Percentiles rank a stretch among this genome's conserved stretches.
These are phyloP conservation scores for Salvia hispanica DNA, from an alignment of 257 asterid species.

Conservation along the genomic window DNA sequence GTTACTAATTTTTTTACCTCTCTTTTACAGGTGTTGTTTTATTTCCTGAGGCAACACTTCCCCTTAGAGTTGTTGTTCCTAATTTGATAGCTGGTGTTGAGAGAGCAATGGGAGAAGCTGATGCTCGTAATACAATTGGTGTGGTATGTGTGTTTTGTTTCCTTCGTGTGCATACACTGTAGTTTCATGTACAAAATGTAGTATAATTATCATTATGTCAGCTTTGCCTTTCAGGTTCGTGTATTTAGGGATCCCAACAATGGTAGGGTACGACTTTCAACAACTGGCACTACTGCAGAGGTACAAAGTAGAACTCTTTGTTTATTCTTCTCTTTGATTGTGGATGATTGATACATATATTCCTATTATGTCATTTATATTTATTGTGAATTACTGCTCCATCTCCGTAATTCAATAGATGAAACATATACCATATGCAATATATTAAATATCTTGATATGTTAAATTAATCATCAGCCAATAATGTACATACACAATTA, in stretches of 20 bases:
- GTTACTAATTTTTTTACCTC: conserved; percentile 22
- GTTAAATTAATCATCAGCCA: background rate
- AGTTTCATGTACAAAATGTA: conserved; percentile 19
- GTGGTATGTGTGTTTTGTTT: conserved; percentile 62
- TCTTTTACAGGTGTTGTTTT: conserved; percentile 76
- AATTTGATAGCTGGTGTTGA: conserved; percentile 83
- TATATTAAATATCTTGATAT: background rate
- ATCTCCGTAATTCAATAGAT: background rate
- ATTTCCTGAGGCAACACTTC: conserved; percentile 97
- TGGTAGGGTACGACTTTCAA: conserved; percentile 61
- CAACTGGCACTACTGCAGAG: conserved; percentile 95
- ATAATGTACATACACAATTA: no score
- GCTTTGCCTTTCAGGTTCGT: conserved; percentile 62
- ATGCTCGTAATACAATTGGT: conserved; percentile 79
- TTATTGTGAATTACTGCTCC: no score
- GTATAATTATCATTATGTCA: conserved; percentile 28
- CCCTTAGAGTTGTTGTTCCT: conserved; percentile 77
- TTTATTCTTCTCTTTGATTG: conserved; percentile 11
- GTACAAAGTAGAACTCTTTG: conserved; percentile 40
- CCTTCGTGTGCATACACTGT: conserved; percentile 15
- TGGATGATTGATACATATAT: background rate
- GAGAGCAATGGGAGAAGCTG: conserved; percentile 75
- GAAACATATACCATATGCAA: background rate
- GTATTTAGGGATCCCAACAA: conserved; percentile 54
- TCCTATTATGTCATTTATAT: background rate